Conservation (phyloP, 1,139 yeast genomes). For the Meyerozyma sp. region DNA sequence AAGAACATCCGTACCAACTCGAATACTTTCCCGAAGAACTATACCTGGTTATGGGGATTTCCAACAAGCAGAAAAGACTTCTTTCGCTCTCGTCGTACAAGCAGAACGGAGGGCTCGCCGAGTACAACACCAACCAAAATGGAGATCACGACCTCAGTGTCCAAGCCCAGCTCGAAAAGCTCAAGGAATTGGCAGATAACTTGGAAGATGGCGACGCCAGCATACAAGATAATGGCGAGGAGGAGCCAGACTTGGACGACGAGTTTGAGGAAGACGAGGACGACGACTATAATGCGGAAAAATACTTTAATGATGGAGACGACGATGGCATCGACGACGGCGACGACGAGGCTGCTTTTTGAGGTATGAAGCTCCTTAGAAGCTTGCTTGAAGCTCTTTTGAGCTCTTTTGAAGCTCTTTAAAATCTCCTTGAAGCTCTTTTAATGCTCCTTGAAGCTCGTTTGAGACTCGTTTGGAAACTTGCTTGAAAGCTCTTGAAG, state of each 20-base stretch:
- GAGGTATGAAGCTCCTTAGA: too few relatives aligned
- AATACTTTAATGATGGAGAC: slow-evolving; percentile 65
- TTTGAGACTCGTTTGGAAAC: too few relatives aligned
- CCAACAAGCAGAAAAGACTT: slow-evolving; percentile 48
- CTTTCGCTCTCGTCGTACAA: slow-evolving; percentile 46
- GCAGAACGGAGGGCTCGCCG: slow-evolving; percentile 42
- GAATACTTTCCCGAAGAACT: slow-evolving; percentile 79
- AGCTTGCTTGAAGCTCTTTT: too few relatives aligned
- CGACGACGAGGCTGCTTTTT: slow-evolving; percentile 81
- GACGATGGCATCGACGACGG: slow-evolving; percentile 74
- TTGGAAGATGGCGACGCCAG: slow-evolving; percentile 35
- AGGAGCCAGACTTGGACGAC: slow-evolving; percentile 46
- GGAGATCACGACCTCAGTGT: slow-evolving; percentile 25
- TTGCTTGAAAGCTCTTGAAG: too few relatives aligned
- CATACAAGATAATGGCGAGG: slow-evolving; percentile 28
- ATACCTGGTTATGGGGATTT: slow-evolving; percentile 67
- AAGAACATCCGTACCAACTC: slow-evolving; percentile 74
- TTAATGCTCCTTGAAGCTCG: too few relatives aligned
- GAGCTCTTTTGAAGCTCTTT: too few relatives aligned
- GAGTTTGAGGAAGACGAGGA: slow-evolving; percentile 65
- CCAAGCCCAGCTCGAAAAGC: slow-evolving; percentile 48
- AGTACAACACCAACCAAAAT: slow-evolving; percentile 17
- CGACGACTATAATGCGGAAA: slow-evolving; percentile 53
- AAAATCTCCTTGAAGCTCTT: too few relatives aligned
- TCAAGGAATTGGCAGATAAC: slow-evolving; percentile 57